phyloP scores from a whole-genome alignment of 2,329 filamentous ascomycete species.

The Sclerotinia nivalis region DNA sequence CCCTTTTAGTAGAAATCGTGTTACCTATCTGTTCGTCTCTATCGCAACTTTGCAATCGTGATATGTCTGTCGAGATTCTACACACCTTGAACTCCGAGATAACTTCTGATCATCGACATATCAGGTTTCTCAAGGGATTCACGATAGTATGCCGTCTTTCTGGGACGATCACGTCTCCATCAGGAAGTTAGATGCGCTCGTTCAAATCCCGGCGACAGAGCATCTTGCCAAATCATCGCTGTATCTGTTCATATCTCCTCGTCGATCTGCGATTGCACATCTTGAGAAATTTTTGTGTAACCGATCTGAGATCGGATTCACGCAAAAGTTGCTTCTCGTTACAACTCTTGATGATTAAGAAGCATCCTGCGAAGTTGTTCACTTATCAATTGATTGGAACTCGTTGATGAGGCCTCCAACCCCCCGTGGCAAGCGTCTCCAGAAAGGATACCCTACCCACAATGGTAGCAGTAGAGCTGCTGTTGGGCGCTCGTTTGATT shows the following conservation, averaged over 20 bases:
- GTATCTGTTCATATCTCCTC: not conserved
- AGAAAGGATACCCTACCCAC: not conserved
- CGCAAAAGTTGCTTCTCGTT: not conserved
- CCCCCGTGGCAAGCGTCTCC: not conserved
- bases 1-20: too few species aligned
- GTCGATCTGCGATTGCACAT: not conserved
- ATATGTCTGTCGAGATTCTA: not conserved
- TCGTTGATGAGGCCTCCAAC: not conserved
- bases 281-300: not conserved
- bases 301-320: not conserved
- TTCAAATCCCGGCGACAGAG: not conserved
- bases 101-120: not conserved
- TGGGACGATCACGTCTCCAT: conserved; percentile 8
- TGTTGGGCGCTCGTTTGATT: too few species aligned
- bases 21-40: not conserved
- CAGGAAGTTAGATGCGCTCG: conserved; percentile 3
- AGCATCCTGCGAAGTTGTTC: not conserved
- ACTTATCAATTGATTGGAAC: not conserved
- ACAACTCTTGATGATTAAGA: not conserved
- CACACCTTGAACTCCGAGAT: not conserved
- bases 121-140: not conserved
- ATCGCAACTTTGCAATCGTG: not conserved
- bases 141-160: not conserved
- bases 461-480: not conserved
- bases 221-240: not conserved